phyloP scores from a whole-genome alignment of 805 yeast species.

The Wickerhamomyces ciferrii region DNA sequence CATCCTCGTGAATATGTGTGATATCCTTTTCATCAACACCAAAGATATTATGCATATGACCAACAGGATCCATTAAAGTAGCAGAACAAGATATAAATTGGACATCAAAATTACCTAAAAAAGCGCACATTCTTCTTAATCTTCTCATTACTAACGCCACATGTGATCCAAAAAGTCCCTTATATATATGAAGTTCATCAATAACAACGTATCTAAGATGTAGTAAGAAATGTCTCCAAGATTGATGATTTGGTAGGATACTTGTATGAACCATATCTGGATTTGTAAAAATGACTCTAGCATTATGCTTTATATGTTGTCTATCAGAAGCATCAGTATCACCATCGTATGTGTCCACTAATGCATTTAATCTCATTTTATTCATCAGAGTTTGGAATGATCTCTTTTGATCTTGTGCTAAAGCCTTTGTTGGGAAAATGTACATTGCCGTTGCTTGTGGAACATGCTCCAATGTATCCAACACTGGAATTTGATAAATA shows the following conservation, averaged over 20 bases:
- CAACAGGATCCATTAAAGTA: conserved; percentile 68
- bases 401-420: conserved; percentile 94
- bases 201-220: conserved; percentile 71
- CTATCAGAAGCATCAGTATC: conserved; percentile 70
- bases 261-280: conserved; percentile 92
- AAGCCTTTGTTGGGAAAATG: conserved; percentile 94
- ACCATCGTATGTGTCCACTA: conserved; percentile 87
- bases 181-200: conserved; percentile 82
- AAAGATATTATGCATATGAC: conserved; percentile 70
- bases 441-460: conserved; percentile 64
- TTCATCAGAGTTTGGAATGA: conserved; percentile 58
- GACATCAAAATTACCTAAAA: conserved; percentile 46
- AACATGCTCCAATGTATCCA: conserved; percentile 37
- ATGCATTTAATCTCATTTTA: conserved; percentile 41
- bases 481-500: conserved; percentile 84
- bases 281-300: conserved; percentile 84
- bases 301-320: conserved; percentile 46
- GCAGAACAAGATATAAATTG: conserved; percentile 91
- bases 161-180: conserved; percentile 89
- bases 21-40: conserved; percentile 54
- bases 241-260: conserved; percentile 69
- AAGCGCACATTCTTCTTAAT: conserved; percentile 56
- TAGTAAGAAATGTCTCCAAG: conserved; percentile 67
- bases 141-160: conserved; percentile 84
- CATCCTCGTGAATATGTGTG: conserved; percentile 66